Evolutionary conservation across 73 alveolate species (phyloP), one percentile per base, ranked within the genome.

Genomic region (Paraurostyla sp.): DNA sequence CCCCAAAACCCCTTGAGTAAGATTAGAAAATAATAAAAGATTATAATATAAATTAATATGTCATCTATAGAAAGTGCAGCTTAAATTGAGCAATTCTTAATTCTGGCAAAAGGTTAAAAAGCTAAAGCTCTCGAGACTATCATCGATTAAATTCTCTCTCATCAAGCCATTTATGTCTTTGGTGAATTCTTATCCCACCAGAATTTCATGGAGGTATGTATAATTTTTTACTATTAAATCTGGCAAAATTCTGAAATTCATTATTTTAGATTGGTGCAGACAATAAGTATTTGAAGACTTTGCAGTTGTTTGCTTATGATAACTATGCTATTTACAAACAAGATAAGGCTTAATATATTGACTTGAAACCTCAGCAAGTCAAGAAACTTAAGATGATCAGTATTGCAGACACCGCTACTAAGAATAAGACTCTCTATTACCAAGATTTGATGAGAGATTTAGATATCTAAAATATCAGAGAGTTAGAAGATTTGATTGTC

Each of bases 331-430:
- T 54, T 11, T 92, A 89, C 91, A 69, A 81, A 63, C 42, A 22
- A 4, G 20, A 22, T 0, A 13, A 40, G 33, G 90, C 36, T 6
- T 13, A 43, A 20, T 83, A 32, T 42, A 56, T 91, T 42, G 92
- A 81, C 23, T 92, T 92, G 42, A 92, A 85, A 33, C 89, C 91
- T 27, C 69, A 48, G 15, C 93, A 92, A 71, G 81, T 83, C 36
- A 92, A 92, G 60, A 92, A 92, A 54, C 89, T 92, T 2, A 88
- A 92, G 75, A 89, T 89, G 97, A 71, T 92, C 51, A 88, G 91
- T 9, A 48, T 92, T 18, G 82, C 83, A 40, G 83, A 90, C 42
- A 43, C 51, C 65, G 97, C 97, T 0, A 25, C 71, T 0, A 71
- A 57, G 80, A 27, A 85, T 0, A 80, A 83, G 59, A 52, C 75